These are phyloP conservation scores for Funneliformis geosporum DNA, from an alignment of 192 early-diverging fungal genomes.

Conservation along the genomic window DNA sequence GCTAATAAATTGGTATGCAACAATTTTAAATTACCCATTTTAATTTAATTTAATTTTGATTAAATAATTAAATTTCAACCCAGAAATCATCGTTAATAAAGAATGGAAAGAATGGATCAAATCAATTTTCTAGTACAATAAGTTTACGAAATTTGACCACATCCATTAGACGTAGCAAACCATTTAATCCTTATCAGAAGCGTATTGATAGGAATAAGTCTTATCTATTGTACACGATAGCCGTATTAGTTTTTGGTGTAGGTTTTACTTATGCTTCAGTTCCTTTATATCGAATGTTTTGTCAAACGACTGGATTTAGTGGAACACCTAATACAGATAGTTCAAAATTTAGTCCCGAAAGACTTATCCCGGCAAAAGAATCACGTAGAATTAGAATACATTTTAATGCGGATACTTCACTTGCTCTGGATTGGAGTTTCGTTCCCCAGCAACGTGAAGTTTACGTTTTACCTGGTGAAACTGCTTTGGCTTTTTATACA, in stretches of 20 bases:
- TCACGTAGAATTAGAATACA: conserved; percentile 66
- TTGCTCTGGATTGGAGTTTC: conserved; percentile 86
- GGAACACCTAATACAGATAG: conserved; percentile 84
- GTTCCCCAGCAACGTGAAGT: conserved; percentile 86
- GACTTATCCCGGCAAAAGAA: conserved; percentile 64
- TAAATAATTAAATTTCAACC: neutral
- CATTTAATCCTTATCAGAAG: neutral
- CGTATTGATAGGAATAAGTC: conserved; percentile 32
- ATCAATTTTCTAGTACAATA: neutral
- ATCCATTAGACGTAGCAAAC: neutral
- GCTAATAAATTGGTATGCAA: neutral
- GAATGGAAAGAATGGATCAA: neutral
- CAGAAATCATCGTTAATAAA: neutral
- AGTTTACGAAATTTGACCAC: neutral
- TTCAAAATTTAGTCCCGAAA: conserved; percentile 62
- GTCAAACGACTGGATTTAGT: conserved; percentile 87
- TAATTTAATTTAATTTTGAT: neutral
- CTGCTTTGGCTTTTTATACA: conserved; percentile 93
- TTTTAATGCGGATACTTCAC: conserved; percentile 75
- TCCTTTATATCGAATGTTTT: conserved; percentile 93
- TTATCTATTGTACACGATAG: conserved; percentile 69
- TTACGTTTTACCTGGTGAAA: conserved; percentile 92
- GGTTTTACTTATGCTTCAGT: conserved; percentile 93
- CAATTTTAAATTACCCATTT: neutral
- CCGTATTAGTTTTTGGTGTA: conserved; percentile 80